Evolutionary conservation across 192 early-diverging fungal genomes (phyloP).

Genomic region (Oehlia diaphana): DNA sequence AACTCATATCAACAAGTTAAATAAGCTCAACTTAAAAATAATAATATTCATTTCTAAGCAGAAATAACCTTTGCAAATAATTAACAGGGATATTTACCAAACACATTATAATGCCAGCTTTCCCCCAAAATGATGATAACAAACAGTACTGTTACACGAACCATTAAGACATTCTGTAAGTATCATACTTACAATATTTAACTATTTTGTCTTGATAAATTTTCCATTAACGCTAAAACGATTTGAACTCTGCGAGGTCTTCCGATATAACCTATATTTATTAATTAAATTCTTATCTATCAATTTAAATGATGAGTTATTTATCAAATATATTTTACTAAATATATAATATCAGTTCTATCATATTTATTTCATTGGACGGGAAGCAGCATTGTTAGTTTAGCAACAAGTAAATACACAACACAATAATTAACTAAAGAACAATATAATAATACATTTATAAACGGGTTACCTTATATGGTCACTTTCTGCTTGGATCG

Average conservation of each 20-base stretch:
- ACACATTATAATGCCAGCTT: background rate
- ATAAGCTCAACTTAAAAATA: too few relatives aligned
- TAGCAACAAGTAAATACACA: slow-evolving; percentile 6
- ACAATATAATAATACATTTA: background rate
- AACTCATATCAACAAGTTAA: too few relatives aligned
- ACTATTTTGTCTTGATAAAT: background rate
- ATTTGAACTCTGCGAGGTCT: background rate
- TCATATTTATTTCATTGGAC: background rate
- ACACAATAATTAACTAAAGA: background rate
- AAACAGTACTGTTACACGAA: background rate
- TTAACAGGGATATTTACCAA: background rate
- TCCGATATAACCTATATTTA: background rate
- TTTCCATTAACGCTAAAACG: background rate
- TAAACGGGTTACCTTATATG: slow-evolving; percentile 24
- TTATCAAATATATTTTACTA: background rate
- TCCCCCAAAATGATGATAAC: background rate
- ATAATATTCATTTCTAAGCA: too few relatives aligned
- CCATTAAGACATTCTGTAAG: background rate
- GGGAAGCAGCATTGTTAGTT: slow-evolving; percentile 7
- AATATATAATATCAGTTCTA: slow-evolving; percentile 3
- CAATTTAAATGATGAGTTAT: slow-evolving; percentile 17
- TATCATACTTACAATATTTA: background rate
- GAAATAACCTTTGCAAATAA: background rate
- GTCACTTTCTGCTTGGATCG: slow-evolving; percentile 35
- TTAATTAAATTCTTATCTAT: slow-evolving; percentile 2